Base-by-base conservation (phyloP, 371 early-diverging fungal genomes). In the Mortierella sp. region DNA sequence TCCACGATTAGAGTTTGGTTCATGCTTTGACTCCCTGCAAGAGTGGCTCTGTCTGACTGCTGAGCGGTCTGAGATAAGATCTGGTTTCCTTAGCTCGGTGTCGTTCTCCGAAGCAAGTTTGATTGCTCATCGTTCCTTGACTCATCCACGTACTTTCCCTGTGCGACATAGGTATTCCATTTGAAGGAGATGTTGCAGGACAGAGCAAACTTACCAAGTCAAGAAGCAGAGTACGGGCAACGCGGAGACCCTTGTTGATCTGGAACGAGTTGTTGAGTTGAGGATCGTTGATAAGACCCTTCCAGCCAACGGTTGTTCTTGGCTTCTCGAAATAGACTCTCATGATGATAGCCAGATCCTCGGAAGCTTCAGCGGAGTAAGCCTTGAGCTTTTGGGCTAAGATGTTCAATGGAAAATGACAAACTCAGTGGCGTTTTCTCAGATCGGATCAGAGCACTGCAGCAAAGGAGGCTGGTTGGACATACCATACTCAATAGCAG, bases 241-340 rank as follows among this genome's bases (percentile, higher is more conserved):
- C 82, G 47, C 91, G 87, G 41, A 96, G 84, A 58, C 96, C 96
- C 81, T 93, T 92, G 84, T 96, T 96, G 83, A 96, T 95, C 60
- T 91, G 82, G 86, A 89, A 96, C 51, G 88, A 87, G 66, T 89
- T 89, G 81, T 95, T 88, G 69, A 96, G 83, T 65, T 86, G 80
- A 22, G 96, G 95, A 67, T 96, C 96, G 71, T 95, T 96, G 79
- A 96, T 95, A 44, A 95, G 80, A 47, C 95, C 96, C 78, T 95
- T 95, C 96, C 96, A 96, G 16, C 96, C 96, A 28, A 95, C 95
- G 14, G 95, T 96, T 6, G 96, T 95, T 60, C 96, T 82, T 14
- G 96, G 96, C 81, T 96, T 96, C 83, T 96, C 96, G 82, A 97
- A 97, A 85, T 95, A 97, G 44, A 91, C 92, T 47, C 96, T 83